Conservation (phyloP, 352 stramenopile species). For the Phytopythium aichiense region DNA sequence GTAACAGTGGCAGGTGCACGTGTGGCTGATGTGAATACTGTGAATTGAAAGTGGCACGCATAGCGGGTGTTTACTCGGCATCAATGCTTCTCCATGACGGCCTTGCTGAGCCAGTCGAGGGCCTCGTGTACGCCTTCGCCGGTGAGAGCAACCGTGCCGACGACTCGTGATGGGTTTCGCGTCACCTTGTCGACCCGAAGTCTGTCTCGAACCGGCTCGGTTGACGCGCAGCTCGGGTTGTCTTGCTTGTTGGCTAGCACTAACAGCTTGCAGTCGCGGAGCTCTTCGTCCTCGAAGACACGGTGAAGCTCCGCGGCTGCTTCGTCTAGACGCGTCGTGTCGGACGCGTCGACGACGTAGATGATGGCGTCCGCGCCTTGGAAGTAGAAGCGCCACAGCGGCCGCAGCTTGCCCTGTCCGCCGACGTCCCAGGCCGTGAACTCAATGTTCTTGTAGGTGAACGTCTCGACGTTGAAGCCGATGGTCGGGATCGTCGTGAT, state of each 20-base stretch:
- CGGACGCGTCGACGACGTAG: constrained; percentile 75
- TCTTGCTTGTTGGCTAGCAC: constrained; percentile 50
- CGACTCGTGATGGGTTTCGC: constrained; percentile 26
- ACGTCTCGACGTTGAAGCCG: constrained; percentile 77
- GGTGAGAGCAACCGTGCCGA: constrained; percentile 22
- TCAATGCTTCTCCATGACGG: constrained; percentile 18
- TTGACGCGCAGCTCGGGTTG: constrained; percentile 19
- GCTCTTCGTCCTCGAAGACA: constrained; percentile 35
- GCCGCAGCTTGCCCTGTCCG: constrained; percentile 61
- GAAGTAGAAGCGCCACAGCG: constrained; percentile 77
- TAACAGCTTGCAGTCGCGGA: constrained; percentile 31
- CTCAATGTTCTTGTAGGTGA: constrained; percentile 62
- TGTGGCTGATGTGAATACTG: not conserved
- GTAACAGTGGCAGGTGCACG: not conserved
- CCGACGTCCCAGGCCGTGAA: constrained; percentile 84
- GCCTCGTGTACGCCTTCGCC: constrained; percentile 42
- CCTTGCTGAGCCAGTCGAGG: constrained; percentile 36
- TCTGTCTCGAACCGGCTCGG: constrained; percentile 23
- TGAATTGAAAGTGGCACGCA: not conserved
- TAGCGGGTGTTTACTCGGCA: not conserved
- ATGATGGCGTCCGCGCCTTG: constrained; percentile 64
- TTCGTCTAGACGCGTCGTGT: constrained; percentile 45
- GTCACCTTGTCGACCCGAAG: constrained; percentile 28
- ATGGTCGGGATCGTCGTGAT: constrained; percentile 73
- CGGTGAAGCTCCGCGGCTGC: constrained; percentile 32